Conservation (phyloP, 371 early-diverging fungal species). For the Mortierella sp. region DNA sequence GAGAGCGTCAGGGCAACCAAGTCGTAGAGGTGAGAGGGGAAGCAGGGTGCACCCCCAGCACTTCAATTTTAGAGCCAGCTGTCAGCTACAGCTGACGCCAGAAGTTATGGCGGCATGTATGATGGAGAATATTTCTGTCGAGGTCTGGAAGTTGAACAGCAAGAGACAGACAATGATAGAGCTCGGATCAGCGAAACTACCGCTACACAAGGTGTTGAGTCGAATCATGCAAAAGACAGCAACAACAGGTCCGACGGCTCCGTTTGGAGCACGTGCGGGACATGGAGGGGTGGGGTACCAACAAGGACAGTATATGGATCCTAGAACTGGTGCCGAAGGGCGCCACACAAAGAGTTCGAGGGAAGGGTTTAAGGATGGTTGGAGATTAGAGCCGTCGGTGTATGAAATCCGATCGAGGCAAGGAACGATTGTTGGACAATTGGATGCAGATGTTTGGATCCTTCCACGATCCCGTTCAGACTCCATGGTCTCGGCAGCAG, state of each 20-base stretch:
- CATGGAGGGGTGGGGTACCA: background rate
- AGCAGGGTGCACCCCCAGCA: constrained; percentile 35
- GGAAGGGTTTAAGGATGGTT: constrained; percentile 30
- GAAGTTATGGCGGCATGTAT: constrained; percentile 53
- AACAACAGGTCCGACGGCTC: background rate
- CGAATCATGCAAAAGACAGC: constrained; percentile 47
- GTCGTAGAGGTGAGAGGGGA: background rate
- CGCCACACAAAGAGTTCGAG: background rate
- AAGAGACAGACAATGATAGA: constrained; percentile 49
- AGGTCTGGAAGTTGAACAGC: constrained; percentile 54
- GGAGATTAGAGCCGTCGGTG: constrained; percentile 46
- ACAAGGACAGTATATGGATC: background rate
- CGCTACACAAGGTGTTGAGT: constrained; percentile 42
- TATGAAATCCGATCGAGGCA: constrained; percentile 49
- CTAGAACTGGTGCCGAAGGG: background rate
- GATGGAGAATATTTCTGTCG: constrained; percentile 50
- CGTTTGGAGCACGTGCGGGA: background rate
- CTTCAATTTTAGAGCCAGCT: constrained; percentile 42
- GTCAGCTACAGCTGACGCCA: constrained; percentile 46
- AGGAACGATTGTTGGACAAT: constrained; percentile 46
- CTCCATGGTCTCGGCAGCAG: constrained; percentile 54
- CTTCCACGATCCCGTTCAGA: constrained; percentile 47
- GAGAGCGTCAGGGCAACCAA: background rate
- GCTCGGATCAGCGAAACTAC: constrained; percentile 51
- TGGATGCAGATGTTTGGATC: constrained; percentile 54